Base-by-base conservation (phyloP, 2,329 filamentous ascomycete species). In the Knoxdaviesia proteae region DNA sequence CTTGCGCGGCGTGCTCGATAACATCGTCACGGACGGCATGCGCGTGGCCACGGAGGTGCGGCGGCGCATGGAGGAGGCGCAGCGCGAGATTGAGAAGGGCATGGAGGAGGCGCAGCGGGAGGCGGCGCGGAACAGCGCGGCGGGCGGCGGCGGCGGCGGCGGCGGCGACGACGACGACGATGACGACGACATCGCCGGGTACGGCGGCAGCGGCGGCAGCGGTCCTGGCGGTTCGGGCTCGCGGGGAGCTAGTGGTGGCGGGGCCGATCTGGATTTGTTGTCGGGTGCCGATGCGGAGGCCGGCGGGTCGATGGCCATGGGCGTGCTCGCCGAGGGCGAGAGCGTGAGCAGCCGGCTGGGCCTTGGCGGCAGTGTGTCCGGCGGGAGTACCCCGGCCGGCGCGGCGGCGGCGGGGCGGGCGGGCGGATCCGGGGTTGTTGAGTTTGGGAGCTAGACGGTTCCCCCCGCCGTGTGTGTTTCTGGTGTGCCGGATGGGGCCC, bases 11-110 rank as follows among this genome's bases (percentile, higher is more conserved):
- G 90, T 98, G 46, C 66, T 98, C 36, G 90, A 98, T 62, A 94
- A 93, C 52, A 96, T 98, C 52, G 90, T 96, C 49, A 93, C 82
- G 2, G 90, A 98, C 55, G 90, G 90, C 37, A 94, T 96, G 77
- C 79, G 88, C 34, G 88, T 96, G 45, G 90, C 90, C 0, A 83
- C 80, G 1, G 90, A 98, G 58, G 88, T 98, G 42, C 71, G 82
- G 49, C 75, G 87, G 52, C 71, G 87, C 38, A 94, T 96, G 80
- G 88, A 98, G 48, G 90, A 98, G 56, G 88, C 88, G 3, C 87
- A 94, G 59, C 78, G 77, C 51, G 88, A 96, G 55, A 63, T 94
- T 49, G 88, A 94, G 59, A 80, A 78, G 58, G 87, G 86, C 46
- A 80, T 79, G 0, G 60, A 77, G n/a, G 70, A 71, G 2, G 62